Evolutionary conservation across 371 early-diverging fungal genomes (phyloP), one percentile per base, ranked within the genome.

Genomic region (Batkoa obscura): DNA sequence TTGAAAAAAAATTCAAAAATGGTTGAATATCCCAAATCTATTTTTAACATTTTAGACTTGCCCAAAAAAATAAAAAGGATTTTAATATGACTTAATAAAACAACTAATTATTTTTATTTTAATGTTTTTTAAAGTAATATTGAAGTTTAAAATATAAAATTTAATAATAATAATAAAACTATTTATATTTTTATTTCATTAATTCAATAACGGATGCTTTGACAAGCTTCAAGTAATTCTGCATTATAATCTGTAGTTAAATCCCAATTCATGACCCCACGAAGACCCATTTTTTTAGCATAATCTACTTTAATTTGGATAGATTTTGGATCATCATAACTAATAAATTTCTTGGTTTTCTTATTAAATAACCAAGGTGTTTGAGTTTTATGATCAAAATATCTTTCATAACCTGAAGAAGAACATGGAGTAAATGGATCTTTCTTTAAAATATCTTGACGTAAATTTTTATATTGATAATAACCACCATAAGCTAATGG

Each of bases 331-430:
- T 80, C 81, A 58, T 84, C 82, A 56, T 80, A 84, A 9, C 76
- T 71, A 38, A 84, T 70, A 49, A 72, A 79, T 0, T 63, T 68
- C 36, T 73, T 70, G 43, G 64, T 62, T 1, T 66, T 56, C 1
- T 72, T 63, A 39, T 78, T 75, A 68, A 76, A 81, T 54, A 83
- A 61, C 84, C 83, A 81, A 15, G 83, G 83, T 0, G 83, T 81
- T 63, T 73, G 62, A 17, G 79, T 66, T 6, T 61, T 61, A 23
- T 69, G 59, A 51, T 83, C 84, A 78, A 75, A 80, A 56, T 75
- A 43, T 9, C 55, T 41, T 2, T 23, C 30, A 63, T 66, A 69
- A 34, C 84, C 83, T 30, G 78, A 77, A 2, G 60, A 62, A 12
- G 56, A 34, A 0, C 58, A 72, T 2, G 81, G 64, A 23, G 64